Conservation (phyloP, 805 yeast species). For the Metschnikowia cubensis region DNA sequence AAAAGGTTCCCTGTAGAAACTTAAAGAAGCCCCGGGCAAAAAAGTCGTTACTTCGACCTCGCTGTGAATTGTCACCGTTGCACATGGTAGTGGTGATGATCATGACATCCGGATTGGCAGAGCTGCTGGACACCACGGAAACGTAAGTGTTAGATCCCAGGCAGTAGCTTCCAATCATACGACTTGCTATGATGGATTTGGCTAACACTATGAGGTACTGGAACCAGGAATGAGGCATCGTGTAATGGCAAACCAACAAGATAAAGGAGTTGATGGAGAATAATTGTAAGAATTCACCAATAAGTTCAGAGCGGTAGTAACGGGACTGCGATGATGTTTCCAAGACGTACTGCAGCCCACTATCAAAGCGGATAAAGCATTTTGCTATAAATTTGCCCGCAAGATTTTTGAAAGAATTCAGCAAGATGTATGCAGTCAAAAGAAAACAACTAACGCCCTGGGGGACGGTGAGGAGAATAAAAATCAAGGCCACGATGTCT, state of each 20-base stretch:
- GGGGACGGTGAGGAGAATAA: conserved; percentile 29
- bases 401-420: conserved; percentile 27
- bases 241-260: conserved; percentile 20
- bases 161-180: conserved; percentile 26
- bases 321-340: conserved; percentile 9
- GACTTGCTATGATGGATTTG: conserved; percentile 28
- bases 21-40: conserved; percentile 17
- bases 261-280: conserved; percentile 24
- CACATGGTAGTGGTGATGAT: conserved; percentile 17
- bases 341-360: conserved; percentile 6
- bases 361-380: conserved; percentile 11
- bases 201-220: conserved; percentile 26
- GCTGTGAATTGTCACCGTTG: conserved; percentile 5
- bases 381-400: conserved; percentile 26
- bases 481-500: conserved; percentile 31
- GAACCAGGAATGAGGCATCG: conserved; percentile 19
- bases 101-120: conserved; percentile 7
- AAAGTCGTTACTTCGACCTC: conserved; percentile 5
- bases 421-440: conserved; percentile 22
- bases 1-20: conserved; percentile 18
- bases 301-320: conserved; percentile 17
- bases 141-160: conserved; percentile 24
- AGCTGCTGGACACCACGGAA: conserved; percentile 15
- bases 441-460: conserved; percentile 22
- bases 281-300: conserved; percentile 20